Base-by-base conservation (phyloP, 2,329 filamentous ascomycete genomes). In the Fusarium nelsonii region DNA sequence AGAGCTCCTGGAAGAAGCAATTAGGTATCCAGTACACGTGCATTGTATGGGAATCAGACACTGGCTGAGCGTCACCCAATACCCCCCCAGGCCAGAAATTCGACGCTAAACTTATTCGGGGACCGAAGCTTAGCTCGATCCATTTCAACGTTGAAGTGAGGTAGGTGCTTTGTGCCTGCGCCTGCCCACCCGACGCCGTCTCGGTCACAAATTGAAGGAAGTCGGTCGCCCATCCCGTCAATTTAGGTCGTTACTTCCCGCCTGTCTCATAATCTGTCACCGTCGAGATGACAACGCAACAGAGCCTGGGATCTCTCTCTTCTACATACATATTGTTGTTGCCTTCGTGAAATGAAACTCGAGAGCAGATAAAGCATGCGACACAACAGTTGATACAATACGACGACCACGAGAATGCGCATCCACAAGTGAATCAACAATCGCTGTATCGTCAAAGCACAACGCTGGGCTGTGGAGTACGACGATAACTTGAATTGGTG, bases 101-200 rank as follows among this genome's bases (percentile, higher is more conserved):
- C 12, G 4, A 34, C 65, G 71, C 78, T 79, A 80, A 76, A 41
- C 78, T 69, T 34, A 26, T 75, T 76, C 74, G 72, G 78, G 73
- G 69, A 80, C 78, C 78, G 78, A 80, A 63, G 40, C 68, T 49
- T 20, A 36, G 33, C n/a, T 18, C 16, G 49, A 49, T 63, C 57
- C 49, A 52, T 51, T 64, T 60, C 58, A 63, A 67, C 66, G 56
- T 52, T 45, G 39, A 49, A 33, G 32, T 45, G 43, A 45, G 28
- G 23, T 56, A 45, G 28, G 23, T 56, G 51, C 40, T 15, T 14
- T 44, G 26, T 61, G 32, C 43, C 26, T 45, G 28, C 60, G 58
- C 55, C 63, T 70, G 60, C 63, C 63, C 32, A 50, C 58, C 62
- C n/a, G 51, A 58, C 57, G 49, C 69, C 54, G 57, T 66, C 64